A percentile compares a stretch with the other conserved stretches of the same genome.
phyloP scores from a whole-genome alignment of 2,329 filamentous ascomycete genomes.

The Penicillium fuscoglaucum region DNA sequence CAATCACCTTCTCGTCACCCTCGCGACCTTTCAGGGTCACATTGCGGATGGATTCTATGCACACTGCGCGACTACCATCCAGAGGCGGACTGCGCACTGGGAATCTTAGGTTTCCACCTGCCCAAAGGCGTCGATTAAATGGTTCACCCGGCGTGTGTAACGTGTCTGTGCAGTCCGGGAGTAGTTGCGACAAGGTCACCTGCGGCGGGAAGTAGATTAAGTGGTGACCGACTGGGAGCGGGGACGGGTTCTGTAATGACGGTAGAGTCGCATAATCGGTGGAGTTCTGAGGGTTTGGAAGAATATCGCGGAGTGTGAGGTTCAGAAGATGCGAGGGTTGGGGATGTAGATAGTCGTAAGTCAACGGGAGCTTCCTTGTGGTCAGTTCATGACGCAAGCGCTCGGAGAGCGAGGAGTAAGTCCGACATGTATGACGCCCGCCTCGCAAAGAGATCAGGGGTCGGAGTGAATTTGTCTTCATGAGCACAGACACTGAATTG shows the following conservation, averaged over 20 bases:
- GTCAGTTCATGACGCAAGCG: constrained; percentile 48
- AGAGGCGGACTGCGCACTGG: constrained; percentile 32
- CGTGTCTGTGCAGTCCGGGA: constrained; percentile 81
- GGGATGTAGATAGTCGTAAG: constrained; percentile 60
- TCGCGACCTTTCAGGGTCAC: constrained; percentile 52
- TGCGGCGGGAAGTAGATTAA: constrained; percentile 83
- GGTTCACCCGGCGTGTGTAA: constrained; percentile 71
- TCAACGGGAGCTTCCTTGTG: constrained; percentile 49
- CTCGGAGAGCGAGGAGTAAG: constrained; percentile 38
- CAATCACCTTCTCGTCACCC: constrained; percentile 60
- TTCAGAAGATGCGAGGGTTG: constrained; percentile 66
- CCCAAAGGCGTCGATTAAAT: constrained; percentile 83
- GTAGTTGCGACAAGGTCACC: constrained; percentile 60
- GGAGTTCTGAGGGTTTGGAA: constrained; percentile 39
- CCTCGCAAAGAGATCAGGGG: constrained; percentile 12
- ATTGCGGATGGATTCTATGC: constrained; percentile 50
- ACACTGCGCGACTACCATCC: constrained; percentile 43
- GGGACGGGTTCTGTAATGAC: constrained; percentile 32
- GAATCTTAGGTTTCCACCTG: constrained; percentile 71
- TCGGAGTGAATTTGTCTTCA: constrained; percentile 5
- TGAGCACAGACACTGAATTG: constrained; percentile 2
- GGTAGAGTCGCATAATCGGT: constrained; percentile 35
- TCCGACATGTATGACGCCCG: constrained; percentile 10
- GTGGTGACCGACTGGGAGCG: constrained; percentile 63
- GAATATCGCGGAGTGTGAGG: constrained; percentile 59